Base-by-base conservation (phyloP, 257 asterid species). In the Penstemon davidsonii region DNA sequence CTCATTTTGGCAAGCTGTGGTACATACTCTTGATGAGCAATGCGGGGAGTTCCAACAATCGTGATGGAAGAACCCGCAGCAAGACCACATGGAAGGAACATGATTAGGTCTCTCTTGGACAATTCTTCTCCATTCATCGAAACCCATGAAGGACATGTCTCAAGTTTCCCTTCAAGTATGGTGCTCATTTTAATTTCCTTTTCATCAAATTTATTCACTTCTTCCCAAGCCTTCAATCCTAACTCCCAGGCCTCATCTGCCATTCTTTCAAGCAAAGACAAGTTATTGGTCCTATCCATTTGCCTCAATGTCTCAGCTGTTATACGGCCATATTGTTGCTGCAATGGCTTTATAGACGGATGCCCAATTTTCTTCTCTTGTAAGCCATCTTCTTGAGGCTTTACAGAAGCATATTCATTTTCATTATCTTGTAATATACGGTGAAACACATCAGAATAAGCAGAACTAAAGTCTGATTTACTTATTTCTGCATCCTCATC, bases 61-160 rank as follows among this genome's bases (percentile, higher is more conserved):
- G 99, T 94, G 72, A 94, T 76, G 33, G 99, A 85, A 66, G 99
- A 94, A 74, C 99, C 99, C 56, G 95, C 96, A 66, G 97, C 91
- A 76, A 94, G 96, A 44, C 97, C 99, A 70, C 99, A 94, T 5
- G 96, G 96, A 75, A 94, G 96, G 79, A 86, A 87, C 96, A 87
- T 84, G 54, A 91, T 60, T 55, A 54, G 70, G 78, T 82, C 86
- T 66, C 71, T 82, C 82, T 73, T 79, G 47, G 73, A 75, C 72
- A 91, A 68, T 68, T 94, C 87, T 75, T 80, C 90, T 67, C 86
- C 95, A 59, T 63, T 81, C 83, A 71, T 66, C 19, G 88, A 83
- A 72, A 94, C 88, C 92, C 92, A 91, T 7, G 99, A 91, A 77
- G 99, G 96, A 57, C 99, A 94, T 25, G 97, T 81, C 81, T 94